Evolutionary conservation across 371 early-diverging fungal species (phyloP).

Genomic region (Neoconidiobolus thromboides): DNA sequence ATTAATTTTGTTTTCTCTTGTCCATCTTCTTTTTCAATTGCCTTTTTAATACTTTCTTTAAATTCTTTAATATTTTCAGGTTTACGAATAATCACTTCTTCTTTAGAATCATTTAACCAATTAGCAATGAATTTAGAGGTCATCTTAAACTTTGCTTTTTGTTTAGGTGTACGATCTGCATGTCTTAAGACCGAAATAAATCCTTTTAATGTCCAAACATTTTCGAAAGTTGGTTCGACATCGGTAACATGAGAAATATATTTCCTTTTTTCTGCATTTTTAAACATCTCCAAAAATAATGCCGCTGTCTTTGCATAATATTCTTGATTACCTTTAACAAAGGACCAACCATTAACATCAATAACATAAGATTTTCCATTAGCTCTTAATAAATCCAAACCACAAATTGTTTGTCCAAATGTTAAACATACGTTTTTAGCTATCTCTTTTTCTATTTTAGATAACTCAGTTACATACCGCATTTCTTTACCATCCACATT

Average conservation of each 20-base stretch:
- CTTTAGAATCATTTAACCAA: conserved; percentile 37
- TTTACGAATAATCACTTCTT: conserved; percentile 69
- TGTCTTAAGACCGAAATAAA: conserved; percentile 86
- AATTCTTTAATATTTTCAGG: conserved; percentile 47
- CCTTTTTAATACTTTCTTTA: conserved; percentile 34
- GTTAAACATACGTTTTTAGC: conserved; percentile 58
- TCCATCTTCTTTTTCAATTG: conserved; percentile 17
- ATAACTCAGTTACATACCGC: conserved; percentile 70
- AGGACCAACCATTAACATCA: conserved; percentile 99
- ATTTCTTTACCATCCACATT: conserved; percentile 96
- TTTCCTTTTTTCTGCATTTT: conserved; percentile 26
- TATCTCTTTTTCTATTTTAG: conserved; percentile 60
- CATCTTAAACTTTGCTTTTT: conserved; percentile 71
- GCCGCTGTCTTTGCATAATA: conserved; percentile 82
- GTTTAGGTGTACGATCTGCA: conserved; percentile 94
- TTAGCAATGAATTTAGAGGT: conserved; percentile 40
- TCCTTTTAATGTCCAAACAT: conserved; percentile 83
- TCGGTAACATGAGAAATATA: conserved; percentile 34
- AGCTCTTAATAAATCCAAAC: conserved; percentile 84
- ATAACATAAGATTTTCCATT: conserved; percentile 80
- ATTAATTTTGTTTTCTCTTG: conserved; percentile 33
- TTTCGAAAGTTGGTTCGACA: conserved; percentile 42
- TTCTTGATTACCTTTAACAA: conserved; percentile 90
- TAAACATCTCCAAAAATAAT: conserved; percentile 48
- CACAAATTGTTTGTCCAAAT: conserved; percentile 90